These are phyloP conservation scores for Ceratobasidium sp. DNA, from an alignment of 1,284 basidiomycete species.

Conservation along the genomic window DNA sequence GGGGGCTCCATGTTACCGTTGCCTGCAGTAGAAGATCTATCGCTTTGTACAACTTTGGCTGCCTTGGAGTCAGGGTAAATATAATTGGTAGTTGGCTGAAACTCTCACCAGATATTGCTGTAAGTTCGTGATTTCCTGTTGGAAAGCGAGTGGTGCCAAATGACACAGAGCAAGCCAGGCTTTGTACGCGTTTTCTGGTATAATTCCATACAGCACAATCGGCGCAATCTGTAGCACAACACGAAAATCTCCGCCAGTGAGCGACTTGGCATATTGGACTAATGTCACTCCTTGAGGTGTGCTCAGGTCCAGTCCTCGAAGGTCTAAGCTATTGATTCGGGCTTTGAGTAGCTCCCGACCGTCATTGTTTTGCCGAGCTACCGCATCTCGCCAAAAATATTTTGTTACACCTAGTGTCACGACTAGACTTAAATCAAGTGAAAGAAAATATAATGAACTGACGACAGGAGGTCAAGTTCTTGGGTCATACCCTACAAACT, in stretches of 20 bases:
- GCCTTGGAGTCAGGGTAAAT: not conserved
- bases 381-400: slow-evolving; percentile 52
- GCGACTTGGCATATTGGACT: slow-evolving; percentile 48
- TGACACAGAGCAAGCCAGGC: slow-evolving; percentile 50
- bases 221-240: slow-evolving; percentile 52
- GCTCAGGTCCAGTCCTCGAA: slow-evolving; percentile 46
- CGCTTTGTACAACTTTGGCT: slow-evolving; percentile 42
- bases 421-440: no score
- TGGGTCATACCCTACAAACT: no score
- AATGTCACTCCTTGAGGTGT: slow-evolving; percentile 46
- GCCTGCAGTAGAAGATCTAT: slow-evolving; percentile 50
- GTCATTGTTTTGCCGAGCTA: slow-evolving; percentile 43
- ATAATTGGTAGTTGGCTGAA: not conserved
- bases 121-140: slow-evolving; percentile 50
- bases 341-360: slow-evolving; percentile 44
- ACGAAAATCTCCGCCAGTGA: slow-evolving; percentile 52
- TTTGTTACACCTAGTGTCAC: slow-evolving; percentile 52
- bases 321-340: slow-evolving; percentile 45
- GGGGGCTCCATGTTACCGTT: slow-evolving; percentile 46
- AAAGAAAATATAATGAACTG: no score
- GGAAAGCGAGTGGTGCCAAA: slow-evolving; percentile 51
- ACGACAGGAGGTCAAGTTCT: no score
- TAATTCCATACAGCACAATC: slow-evolving; percentile 51
- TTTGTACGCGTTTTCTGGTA: slow-evolving; percentile 43
- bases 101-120: slow-evolving; percentile 48